Evolutionary conservation across 495 filamentous ascomycete genomes (phyloP), one percentile per base, ranked within the genome.

Genomic region (Amorphotheca resinae): DNA sequence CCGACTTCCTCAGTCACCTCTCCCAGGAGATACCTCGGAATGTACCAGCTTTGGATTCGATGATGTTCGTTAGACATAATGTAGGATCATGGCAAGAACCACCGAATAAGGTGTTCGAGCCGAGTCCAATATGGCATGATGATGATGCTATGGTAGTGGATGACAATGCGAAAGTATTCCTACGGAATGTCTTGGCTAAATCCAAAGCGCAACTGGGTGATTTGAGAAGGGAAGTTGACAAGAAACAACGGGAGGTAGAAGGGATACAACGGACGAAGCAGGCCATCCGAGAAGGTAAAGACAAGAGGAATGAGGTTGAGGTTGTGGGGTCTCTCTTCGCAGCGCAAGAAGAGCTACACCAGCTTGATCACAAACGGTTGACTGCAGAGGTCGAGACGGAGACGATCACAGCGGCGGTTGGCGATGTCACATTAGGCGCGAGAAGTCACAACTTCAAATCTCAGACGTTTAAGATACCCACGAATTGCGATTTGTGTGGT

Each of bases 31-130:
- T 99, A 38, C 77, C 82, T 2, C 77, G 88, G 23, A 99, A 99
- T 54, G 72, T 81, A 40, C 91, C 93, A 1, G 69, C 76, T 11
- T 70, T 96, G 6, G 93, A 99, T 58, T 93, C 87, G 21, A 82
- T 89, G 67, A 99, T 99, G 93, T 99, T 93, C 62, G 75, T 88
- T 28, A 77, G 80, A 42, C 91, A 99, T 61, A 99, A 99, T 52
- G 76, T 80, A 48, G 74, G 72, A 30, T 64, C 71, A 45, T 87
- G 80, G 63, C 77, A 83, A 48, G 93, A 96, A 56, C 93, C 93
- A 1, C 46, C 67, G 5, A 78, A 93, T 62, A 76, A 93, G 55
- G 66, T 62, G 11, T 99, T 99, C 52, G 93, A 99, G 61, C 84
- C 91, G 0, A 95, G 88, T 59, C 87, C 88, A 4, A 79, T 99